phyloP scores from a whole-genome alignment of 1,139 yeast genomes.

The Magnusiomyces suaveolens region DNA sequence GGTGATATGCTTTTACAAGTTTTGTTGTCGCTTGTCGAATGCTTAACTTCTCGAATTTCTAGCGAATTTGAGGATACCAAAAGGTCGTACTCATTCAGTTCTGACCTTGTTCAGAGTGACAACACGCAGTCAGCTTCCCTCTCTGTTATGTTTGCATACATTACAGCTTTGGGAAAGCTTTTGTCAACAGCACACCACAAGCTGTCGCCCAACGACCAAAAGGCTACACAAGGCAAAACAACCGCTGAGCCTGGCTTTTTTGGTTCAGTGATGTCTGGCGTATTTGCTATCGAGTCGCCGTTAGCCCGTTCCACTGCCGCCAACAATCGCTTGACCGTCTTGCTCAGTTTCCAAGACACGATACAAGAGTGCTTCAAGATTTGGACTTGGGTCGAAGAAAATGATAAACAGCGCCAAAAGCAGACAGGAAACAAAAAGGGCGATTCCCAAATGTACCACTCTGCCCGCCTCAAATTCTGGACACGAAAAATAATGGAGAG shows the following conservation, averaged over 20 bases:
- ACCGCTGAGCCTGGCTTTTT: conserved; percentile 48
- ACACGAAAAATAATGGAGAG: conserved; percentile 60
- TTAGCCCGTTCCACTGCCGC: conserved; percentile 46
- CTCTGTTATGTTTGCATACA: conserved; percentile 37
- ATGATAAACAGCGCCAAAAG: conserved; percentile 23
- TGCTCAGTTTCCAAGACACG: conserved; percentile 57
- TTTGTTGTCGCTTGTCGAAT: conserved; percentile 40
- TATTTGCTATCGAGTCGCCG: conserved; percentile 71
- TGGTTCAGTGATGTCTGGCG: conserved; percentile 76
- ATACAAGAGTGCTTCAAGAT: conserved; percentile 46
- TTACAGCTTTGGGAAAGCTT: conserved; percentile 60
- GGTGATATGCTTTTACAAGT: conserved; percentile 46
- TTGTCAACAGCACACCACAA: conserved; percentile 48
- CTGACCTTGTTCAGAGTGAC: conserved; percentile 5
- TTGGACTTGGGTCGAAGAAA: conserved; percentile 68
- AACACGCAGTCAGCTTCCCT: conserved; percentile 13
- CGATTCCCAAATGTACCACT: conserved; percentile 48
- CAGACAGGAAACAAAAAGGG: conserved; percentile 14
- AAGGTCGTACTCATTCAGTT: conserved; percentile 15
- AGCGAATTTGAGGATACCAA: conserved; percentile 31
- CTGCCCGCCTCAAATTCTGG: conserved; percentile 61
- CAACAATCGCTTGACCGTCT: conserved; percentile 43
- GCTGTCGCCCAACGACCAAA: conserved; percentile 36
- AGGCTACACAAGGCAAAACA: conserved; percentile 2
- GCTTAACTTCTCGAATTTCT: conserved; percentile 42